phyloP scores from a whole-genome alignment of 2,329 filamentous ascomycete genomes.

The Phialemonium atrogriseum region DNA sequence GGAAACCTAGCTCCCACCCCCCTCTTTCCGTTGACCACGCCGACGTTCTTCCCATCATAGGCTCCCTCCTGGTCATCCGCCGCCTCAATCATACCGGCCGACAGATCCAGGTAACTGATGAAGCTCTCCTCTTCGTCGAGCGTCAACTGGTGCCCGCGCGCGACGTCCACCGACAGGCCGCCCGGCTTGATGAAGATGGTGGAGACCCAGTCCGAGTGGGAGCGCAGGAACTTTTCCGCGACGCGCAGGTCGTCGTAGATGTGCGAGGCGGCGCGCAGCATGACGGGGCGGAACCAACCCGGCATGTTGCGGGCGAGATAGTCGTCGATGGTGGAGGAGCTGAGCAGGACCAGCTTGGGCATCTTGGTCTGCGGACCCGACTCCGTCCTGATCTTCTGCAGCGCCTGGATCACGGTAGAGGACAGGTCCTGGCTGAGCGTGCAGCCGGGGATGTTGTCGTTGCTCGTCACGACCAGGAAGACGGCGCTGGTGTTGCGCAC shows the following conservation, averaged over 20 bases:
- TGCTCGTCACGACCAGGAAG: constrained; percentile 30
- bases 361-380: constrained; percentile 21
- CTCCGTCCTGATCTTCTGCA: constrained; percentile 18
- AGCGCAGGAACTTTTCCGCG: constrained; percentile 27
- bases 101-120: constrained; percentile 33
- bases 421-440: constrained; percentile 27
- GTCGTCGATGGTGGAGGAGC: constrained; percentile 31
- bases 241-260: constrained; percentile 28
- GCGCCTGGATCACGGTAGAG: constrained; percentile 23
- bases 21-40: constrained; percentile 17
- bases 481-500: constrained; percentile 25
- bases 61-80: constrained; percentile 23
- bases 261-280: constrained; percentile 22
- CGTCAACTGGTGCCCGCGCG: constrained; percentile 31
- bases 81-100: constrained; percentile 39
- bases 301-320: constrained; percentile 23
- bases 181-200: constrained; percentile 34
- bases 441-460: constrained; percentile 34
- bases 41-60: constrained; percentile 17
- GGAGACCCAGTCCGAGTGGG: constrained; percentile 26
- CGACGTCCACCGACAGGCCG: constrained; percentile 24
- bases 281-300: constrained; percentile 15
- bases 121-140: constrained; percentile 26
- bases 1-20: constrained; percentile 23
- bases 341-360: constrained; percentile 34